Conservation (phyloP, 768 basidiomycete species). For the Fibroporia radiculosa region DNA sequence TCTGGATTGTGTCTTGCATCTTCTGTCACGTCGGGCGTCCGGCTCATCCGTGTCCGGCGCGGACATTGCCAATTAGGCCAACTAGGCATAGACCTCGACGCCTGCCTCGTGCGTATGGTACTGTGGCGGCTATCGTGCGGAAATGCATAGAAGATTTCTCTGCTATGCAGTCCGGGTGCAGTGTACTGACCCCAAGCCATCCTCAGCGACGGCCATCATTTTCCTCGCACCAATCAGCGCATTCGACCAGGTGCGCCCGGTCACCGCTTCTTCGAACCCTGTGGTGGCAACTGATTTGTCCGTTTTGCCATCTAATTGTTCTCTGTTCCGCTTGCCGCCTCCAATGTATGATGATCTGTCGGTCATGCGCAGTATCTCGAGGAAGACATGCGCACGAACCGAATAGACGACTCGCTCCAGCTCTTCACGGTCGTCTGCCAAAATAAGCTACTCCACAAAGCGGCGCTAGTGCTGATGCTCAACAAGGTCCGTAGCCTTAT, state of each 20-base stretch:
- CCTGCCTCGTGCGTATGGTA: too few relatives aligned
- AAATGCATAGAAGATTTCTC: too few relatives aligned
- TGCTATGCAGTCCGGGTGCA: too few relatives aligned
- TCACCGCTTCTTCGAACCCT: not conserved
- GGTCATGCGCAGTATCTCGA: constrained; percentile 64
- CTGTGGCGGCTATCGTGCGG: too few relatives aligned
- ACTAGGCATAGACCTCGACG: too few relatives aligned
- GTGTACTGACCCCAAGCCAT: too few relatives aligned
- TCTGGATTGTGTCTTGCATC: too few relatives aligned
- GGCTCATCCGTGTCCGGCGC: too few relatives aligned
- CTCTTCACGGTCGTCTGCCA: constrained; percentile 70
- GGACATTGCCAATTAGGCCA: too few relatives aligned
- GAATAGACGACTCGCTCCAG: constrained; percentile 77
- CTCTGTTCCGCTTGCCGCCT: too few relatives aligned
- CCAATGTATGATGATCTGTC: not conserved
- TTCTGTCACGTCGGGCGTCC: too few relatives aligned
- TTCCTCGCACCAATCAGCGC: constrained; percentile 83
- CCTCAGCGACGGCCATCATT: constrained; percentile 79
- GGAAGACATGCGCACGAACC: constrained; percentile 71
- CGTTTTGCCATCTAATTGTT: not conserved
- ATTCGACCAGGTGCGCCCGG: constrained; percentile 63
- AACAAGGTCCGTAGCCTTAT: constrained; percentile 54
- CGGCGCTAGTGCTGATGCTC: constrained; percentile 67
- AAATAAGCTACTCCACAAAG: constrained; percentile 64
- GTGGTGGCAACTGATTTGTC: not conserved